Conservation (phyloP, 2,329 filamentous ascomycete genomes). For the Ceratocystis alfenasii region DNA sequence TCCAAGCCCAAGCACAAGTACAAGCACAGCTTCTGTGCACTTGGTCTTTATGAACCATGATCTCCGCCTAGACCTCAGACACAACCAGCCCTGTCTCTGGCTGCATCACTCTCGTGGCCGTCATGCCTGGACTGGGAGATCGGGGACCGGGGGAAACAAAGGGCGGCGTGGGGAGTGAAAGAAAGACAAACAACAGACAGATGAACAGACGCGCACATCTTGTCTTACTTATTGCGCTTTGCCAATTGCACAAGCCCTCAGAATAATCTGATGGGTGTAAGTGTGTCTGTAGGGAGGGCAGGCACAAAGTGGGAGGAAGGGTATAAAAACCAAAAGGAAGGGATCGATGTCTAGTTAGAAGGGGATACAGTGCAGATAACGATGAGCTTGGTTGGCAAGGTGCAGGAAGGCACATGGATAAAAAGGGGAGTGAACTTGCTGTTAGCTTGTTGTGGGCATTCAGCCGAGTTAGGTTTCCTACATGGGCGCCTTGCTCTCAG, state of each 20-base stretch:
- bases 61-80: background rate
- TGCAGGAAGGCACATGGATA: background rate
- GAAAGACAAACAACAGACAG: background rate
- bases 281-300: background rate
- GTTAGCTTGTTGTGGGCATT: background rate
- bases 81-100: background rate
- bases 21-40: too few species aligned
- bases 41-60: too few species aligned
- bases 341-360: too few species aligned
- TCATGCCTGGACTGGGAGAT: background rate
- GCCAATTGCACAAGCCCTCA: too few species aligned
- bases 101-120: background rate
- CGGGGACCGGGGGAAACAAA: background rate
- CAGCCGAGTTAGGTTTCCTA: background rate
- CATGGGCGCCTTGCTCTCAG: background rate
- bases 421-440: background rate
- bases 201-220: too few species aligned
- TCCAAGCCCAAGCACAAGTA: too few species aligned
- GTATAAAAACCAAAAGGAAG: background rate
- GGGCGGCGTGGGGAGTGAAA: background rate
- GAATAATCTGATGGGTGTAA: too few species aligned
- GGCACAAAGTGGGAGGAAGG: background rate
- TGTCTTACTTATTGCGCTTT: too few species aligned
- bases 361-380: too few species aligned
- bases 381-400: background rate